Base-by-base conservation (phyloP, 1,139 yeast species). In the Diutina scorzettiae region DNA sequence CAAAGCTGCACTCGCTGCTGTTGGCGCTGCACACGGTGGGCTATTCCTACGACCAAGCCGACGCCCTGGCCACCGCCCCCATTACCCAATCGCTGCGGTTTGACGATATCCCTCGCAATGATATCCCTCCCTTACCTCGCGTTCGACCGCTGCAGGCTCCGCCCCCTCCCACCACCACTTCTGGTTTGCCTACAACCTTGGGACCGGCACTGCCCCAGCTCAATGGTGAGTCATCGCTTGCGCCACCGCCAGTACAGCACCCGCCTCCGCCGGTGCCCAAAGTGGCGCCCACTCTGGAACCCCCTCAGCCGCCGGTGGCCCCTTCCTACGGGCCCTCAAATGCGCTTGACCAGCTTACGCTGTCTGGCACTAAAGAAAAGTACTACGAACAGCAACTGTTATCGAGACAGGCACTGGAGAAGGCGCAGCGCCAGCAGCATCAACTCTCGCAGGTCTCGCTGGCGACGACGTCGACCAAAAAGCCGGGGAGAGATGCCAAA, bases 401-500 rank as follows among this genome's bases (percentile, higher is more conserved):
- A 2, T 24, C 37, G 5, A 20, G 37, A 12, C 37, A 19, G n/a
- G 37, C 37, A 6, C 37, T 32, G 37, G 37, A 32, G n/a, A 20
- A 20, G 17, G 12, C 20, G 2, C 37, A 32, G n/a, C 31, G 31
- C 18, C 20, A 32, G 37, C 37, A 32, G 9, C 25, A 39, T 41
- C 50, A 39, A 46, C 39, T 25, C 31, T 37, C 24, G 20, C 40
- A 27, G 12, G 45, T 21, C 11, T 21, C 37, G 17, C 37, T 21
- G 5, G 36, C 19, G 24, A 23, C 41, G 12, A 8, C 21, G 17
- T n/a, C 20, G 11, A 11, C 39, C 60, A 61, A 34, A 41, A 64
- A 60, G 41, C 76, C 77, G 0, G 71, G 69, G 1, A 63, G 78
- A 42, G 74, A 69, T 47, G 70, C 78, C 9, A 74, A 74, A 48